Evolutionary conservation across 2,329 filamentous ascomycete species (phyloP), one percentile per base, ranked within the genome.

Genomic region (Aspergillus calidoustus): DNA sequence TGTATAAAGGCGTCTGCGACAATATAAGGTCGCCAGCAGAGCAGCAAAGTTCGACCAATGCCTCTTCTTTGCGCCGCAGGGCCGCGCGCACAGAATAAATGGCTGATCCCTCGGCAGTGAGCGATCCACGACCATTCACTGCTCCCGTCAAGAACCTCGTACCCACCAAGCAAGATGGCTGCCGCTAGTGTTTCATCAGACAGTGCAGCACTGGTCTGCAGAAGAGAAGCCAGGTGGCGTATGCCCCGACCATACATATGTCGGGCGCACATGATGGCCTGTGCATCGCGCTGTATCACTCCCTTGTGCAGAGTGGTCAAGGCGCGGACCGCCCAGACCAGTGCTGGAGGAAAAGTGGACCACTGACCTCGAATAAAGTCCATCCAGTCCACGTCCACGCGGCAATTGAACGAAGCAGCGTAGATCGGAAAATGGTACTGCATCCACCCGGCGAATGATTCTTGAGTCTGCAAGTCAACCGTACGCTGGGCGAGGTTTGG

Each of bases 201-300:
- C 11, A 65, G 57, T 1, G 63, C 63, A 8, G 22, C n/a, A 1
- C n/a, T 19, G 1, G 60, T 52, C n/a, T 59, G 54, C n/a, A 63
- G 31, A 23, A 59, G 54, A 31, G 43, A 46, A 6, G 44, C 53
- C 3, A 63, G 34, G 54, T 63, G 60, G 11, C 50, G 44, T 1
- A 65, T 48, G 9, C 57, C 63, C 23, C 51, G 54, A 44, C 54
- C 56, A 19, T 63, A 65, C 57, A 63, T 61, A 22, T 65, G 60
- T 31, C 60, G 60, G 28, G 57, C 60, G 30, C 25, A 61, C 3
- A 43, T 19, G 38, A 63, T 50, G 22, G 57, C 60, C 7, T 60
- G 25, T 23, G 50, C 25, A 11, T 61, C 46, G 13, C 22, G 41
- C 22, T 46, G 22, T 2, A 28, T 4, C 6, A 41, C 25, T 19